Base-by-base conservation (phyloP, 2,329 filamentous ascomycete genomes). In the Orbilia brochopaga region DNA sequence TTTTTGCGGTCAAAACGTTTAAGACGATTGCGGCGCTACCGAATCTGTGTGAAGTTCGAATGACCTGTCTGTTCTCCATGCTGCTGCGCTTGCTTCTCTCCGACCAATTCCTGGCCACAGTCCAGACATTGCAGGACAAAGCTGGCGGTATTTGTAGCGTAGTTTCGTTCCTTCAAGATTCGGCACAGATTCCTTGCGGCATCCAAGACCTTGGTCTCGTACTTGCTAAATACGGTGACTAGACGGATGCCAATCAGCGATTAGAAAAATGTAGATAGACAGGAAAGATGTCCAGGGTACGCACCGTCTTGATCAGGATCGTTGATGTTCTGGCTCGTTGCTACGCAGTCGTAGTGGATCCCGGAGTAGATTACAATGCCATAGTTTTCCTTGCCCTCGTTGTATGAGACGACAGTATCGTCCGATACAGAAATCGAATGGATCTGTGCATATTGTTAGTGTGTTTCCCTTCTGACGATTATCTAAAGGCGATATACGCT, bases 331-430 rank as follows among this genome's bases (percentile, higher is more conserved):
- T 83, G 74, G 83, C 84, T 75, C 21, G 83, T 87, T 42, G 85
- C 86, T 17, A 97, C 88, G 5, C 90, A 88, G 79, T 97, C 93
- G 80, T 97, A 97, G 79, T 97, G 92, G 56, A 97, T 94, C 1
- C 92, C 92, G 0, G 90, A 93, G 80, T 96, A 97, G 0, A 96
- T 88, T 23, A 97, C 82, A 24, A 96, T 87, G 77, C 90, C 91
- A 84, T 44, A 84, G 66, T 74, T 85, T 35, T 81, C 79, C 59
- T 85, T 85, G 0, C 87, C 86, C 44, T 76, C 65, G 46, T 70
- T 59, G 35, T 63, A 67, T 3, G 85, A 85, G 76, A 91, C 88
- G 4, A 91, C 82, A 11, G 86, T 81, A 11, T 87, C 79, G 42
- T 86, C 85, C 7, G 72, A 73, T 5, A 77, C 76, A 40, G 76